phyloP scores from a whole-genome alignment of 2,329 filamentous ascomycete species.

The Coleophoma eucalyptorum region DNA sequence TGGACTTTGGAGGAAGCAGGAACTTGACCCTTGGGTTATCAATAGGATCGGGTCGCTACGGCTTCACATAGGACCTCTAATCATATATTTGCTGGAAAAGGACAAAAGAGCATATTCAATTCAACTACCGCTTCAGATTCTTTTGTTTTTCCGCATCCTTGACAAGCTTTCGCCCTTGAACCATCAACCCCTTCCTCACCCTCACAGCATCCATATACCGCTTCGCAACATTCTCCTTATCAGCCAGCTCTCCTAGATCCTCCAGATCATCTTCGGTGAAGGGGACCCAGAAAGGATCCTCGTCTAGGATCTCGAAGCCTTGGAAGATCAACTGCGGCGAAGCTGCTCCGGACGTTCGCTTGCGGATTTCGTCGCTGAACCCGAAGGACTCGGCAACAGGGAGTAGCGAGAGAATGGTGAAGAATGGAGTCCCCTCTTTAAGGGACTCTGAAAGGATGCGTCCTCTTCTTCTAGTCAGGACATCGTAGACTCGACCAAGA shows the following conservation, averaged over 20 bases:
- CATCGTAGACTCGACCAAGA: slow-evolving; percentile 89
- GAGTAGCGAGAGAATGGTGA: slow-evolving; percentile 83
- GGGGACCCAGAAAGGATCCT: slow-evolving; percentile 97
- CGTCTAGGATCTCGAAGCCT: slow-evolving; percentile 87
- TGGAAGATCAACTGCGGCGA: slow-evolving; percentile 91
- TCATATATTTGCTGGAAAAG: no score
- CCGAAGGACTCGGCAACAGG: slow-evolving; percentile 95
- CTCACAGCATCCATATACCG: slow-evolving; percentile 90
- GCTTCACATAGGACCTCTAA: no score
- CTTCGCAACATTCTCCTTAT: slow-evolving; percentile 94
- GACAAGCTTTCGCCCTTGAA: slow-evolving; percentile 71
- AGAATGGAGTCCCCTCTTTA: slow-evolving; percentile 94
- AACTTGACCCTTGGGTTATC: no score
- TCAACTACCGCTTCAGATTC: slow-evolving; percentile 54
- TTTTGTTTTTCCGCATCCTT: slow-evolving; percentile 91
- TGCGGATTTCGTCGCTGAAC: slow-evolving; percentile 94
- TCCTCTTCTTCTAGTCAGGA: slow-evolving; percentile 91
- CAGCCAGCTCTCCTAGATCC: slow-evolving; percentile 89
- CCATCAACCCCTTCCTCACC: slow-evolving; percentile 80
- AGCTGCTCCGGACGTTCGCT: slow-evolving; percentile 85
- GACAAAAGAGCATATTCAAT: no score
- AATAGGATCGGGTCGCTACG: no score
- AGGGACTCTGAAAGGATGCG: slow-evolving; percentile 86
- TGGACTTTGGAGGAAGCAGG: no score
- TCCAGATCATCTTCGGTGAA: slow-evolving; percentile 95